Base-by-base conservation (phyloP, 805 yeast genomes). In the Candida nanaspora region DNA sequence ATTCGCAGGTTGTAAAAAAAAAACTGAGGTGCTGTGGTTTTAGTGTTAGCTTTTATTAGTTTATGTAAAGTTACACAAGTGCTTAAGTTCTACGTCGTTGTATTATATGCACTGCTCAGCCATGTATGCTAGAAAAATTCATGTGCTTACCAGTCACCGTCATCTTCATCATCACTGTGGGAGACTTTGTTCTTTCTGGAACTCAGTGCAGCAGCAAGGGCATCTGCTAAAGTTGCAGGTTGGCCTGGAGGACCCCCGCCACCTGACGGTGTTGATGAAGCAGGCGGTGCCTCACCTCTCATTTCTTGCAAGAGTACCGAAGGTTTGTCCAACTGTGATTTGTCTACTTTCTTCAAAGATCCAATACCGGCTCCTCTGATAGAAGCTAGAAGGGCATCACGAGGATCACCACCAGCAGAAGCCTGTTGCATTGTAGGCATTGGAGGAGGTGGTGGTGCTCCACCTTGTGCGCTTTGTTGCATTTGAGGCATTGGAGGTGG, bases 331-430 rank as follows among this genome's bases (percentile, higher is more conserved):
- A 87, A 65, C 51, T 83, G 88, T 0, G 86, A 62, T 61, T 88
- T 91, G 59, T 91, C 97, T 2, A 83, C 82, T 56, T 81, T 86
- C 47, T 71, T 77, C 49, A 91, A 71, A 6, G 76, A 53, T 0
- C 82, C 81, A 4, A 89, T 30, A 29, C 91, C 89, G 0, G 96
- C 80, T 30, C 81, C 77, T 50, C 96, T 72, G 49, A 91, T 91
- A 1, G 97, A 86, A 0, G 94, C 85, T 44, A 91, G 66, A 33
- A 91, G 69, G 0, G 95, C 95, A 58, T 85, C 95, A 50, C 95
- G 69, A 0, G 80, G 81, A 2, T 53, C 32, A 65, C 58, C 4
- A 62, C 59, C 18, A 66, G 65, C 62, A 16, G 59, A 46, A 30
- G 50, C 44, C 14, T 23, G 27, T 23, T 7, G 27, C 27, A 13